Percentiles rank a stretch among this genome's conserved stretches.
phyloP scores from a whole-genome alignment of 352 stramenopile species.

The Phytophthora macrochlamydospora region DNA sequence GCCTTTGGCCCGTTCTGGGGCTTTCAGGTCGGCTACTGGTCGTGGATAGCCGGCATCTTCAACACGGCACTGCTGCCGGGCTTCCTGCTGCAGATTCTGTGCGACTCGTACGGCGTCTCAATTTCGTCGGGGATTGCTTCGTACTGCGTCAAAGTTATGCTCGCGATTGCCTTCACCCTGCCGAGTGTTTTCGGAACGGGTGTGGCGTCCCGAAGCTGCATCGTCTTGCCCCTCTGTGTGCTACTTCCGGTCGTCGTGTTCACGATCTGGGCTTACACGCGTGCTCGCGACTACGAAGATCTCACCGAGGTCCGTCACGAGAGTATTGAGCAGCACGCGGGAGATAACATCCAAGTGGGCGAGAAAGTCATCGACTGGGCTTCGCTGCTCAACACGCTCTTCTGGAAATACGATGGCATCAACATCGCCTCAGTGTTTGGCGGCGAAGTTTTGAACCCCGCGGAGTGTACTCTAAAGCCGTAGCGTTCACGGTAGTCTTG shows the following conservation, averaged over 20 bases:
- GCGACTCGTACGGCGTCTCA: slow-evolving; percentile 36
- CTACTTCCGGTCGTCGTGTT: slow-evolving; percentile 87
- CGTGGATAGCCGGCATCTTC: slow-evolving; percentile 70
- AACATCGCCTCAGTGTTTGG: slow-evolving; percentile 84
- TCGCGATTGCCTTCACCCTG: slow-evolving; percentile 31
- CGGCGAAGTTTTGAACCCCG: slow-evolving; percentile 79
- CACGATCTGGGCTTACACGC: slow-evolving; percentile 39
- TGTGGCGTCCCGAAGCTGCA: slow-evolving; percentile 24
- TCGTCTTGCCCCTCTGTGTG: slow-evolving; percentile 30
- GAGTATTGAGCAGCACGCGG: slow-evolving; percentile 13
- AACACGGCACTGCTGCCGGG: slow-evolving; percentile 58
- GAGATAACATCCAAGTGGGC: slow-evolving; percentile 63
- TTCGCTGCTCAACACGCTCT: slow-evolving; percentile 91
- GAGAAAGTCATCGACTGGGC: slow-evolving; percentile 56
- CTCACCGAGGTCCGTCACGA: slow-evolving; percentile 88
- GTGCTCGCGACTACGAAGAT: slow-evolving; percentile 72
- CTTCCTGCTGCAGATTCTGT: slow-evolving; percentile 41
- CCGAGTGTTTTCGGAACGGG: slow-evolving; percentile 40
- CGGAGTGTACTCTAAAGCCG: slow-evolving; percentile 52
- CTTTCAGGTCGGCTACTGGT: slow-evolving; percentile 82
- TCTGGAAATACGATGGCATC: slow-evolving; percentile 94
- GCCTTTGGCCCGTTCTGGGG: slow-evolving; percentile 73
- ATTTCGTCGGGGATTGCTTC: slow-evolving; percentile 20
- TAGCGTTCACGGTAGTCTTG: slow-evolving; percentile 20
- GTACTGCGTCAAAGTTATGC: slow-evolving; percentile 40